Base-by-base conservation (phyloP, 306 rosid species). In the Erythrophleum fordii region DNA sequence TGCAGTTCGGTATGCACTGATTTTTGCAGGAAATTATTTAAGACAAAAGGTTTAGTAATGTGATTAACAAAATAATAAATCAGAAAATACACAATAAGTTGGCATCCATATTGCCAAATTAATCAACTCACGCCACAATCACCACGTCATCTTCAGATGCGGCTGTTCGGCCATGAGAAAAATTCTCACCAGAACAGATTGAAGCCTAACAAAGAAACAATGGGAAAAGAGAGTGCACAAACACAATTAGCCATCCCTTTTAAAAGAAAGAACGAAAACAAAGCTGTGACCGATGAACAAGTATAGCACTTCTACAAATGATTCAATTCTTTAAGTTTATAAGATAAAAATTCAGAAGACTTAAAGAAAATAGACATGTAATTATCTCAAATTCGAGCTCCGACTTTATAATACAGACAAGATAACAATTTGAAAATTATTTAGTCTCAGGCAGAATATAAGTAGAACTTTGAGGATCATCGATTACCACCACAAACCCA, bases 1-100 rank as follows among this genome's bases (percentile, higher is more conserved):
- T 1, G 98, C 91, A 22, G 99, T 93, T 22, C 99, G 91, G 72
- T 81, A 91, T 39, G 97, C 97, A 75, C 99, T 93, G 59, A 0
- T 52, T 72, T 66, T 82, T 48, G 22, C 70, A 80, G 45, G 42
- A 73, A 82, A 62, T 37, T 22, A 39, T 69, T 25, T 1, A 77
- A 59, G n/a, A 25, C 55, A 41, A 46, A 18, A 55, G 14, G 8
- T 35, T 58, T 26, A 73, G 25, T 17, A 79, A 3, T 51, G 1
- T 46, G 53, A 61, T 49, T n/a, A 51, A 26, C 29, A 71, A 78
- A 80, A 18, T 41, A 31, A 14, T 12, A 46, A 76, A 26, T 9
- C 0, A 69, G 1, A 55, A 48, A 14, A 3, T 0, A 1, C 8
- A 76, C 26, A 55, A 28, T 6, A 80, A 3, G 23, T 41, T 42